phyloP scores from a whole-genome alignment of 495 filamentous ascomycete species.

The Xylaria telfairii region DNA sequence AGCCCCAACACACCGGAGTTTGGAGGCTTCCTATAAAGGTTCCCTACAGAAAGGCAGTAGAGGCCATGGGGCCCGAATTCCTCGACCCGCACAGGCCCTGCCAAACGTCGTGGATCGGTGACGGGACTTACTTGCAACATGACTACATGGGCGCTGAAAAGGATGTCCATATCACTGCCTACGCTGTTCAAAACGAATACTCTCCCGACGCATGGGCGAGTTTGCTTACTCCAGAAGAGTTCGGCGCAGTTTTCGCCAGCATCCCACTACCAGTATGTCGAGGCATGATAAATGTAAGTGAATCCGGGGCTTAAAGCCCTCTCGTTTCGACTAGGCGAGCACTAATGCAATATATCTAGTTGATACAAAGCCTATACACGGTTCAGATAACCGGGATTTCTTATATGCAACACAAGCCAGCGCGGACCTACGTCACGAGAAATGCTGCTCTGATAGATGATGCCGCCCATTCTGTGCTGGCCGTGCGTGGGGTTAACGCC shows the following conservation, averaged over 20 bases:
- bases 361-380: constrained; percentile 38
- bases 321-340: background rate
- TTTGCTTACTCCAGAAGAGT: constrained; percentile 39
- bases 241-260: constrained; percentile 31
- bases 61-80: constrained; percentile 32
- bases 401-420: constrained; percentile 30
- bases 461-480: constrained; percentile 35
- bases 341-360: constrained; percentile 20
- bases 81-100: constrained; percentile 31
- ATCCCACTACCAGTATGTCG: constrained; percentile 31
- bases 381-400: constrained; percentile 37
- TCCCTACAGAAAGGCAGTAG: constrained; percentile 32
- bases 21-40: constrained; percentile 36
- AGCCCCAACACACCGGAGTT: constrained; percentile 31
- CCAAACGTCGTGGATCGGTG: constrained; percentile 32
- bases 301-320: background rate
- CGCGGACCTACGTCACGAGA: constrained; percentile 35
- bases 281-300: constrained; percentile 36
- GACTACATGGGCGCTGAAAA: constrained; percentile 31
- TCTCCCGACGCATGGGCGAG: constrained; percentile 30
- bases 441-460: constrained; percentile 37
- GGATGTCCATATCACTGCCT: constrained; percentile 34
- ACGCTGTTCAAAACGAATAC: constrained; percentile 21
- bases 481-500: constrained; percentile 29
- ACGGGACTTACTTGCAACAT: constrained; percentile 29